Conservation (phyloP, 2,329 filamentous ascomycete genomes). For the Cladosporium halotolerans region DNA sequence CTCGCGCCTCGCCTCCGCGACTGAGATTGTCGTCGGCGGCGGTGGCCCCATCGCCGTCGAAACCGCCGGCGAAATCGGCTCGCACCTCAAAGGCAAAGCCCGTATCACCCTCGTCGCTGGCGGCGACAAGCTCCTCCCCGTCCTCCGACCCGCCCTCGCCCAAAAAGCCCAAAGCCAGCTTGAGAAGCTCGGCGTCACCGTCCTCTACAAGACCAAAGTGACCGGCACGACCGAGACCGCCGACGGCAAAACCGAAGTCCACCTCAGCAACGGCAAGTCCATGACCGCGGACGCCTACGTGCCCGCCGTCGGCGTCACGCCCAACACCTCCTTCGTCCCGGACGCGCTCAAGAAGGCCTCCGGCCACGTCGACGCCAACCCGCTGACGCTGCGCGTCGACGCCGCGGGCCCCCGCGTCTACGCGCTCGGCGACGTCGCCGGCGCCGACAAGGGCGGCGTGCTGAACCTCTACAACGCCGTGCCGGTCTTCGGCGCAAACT, state of each 20-base stretch:
- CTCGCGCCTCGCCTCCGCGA: conserved; percentile 28
- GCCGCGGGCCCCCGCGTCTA: conserved; percentile 42
- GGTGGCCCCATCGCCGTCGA: conserved; percentile 35
- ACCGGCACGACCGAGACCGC: conserved; percentile 23
- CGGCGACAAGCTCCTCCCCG: conserved; percentile 34
- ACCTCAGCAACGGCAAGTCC: conserved; percentile 41
- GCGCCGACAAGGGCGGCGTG: conserved; percentile 37
- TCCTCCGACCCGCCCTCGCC: conserved; percentile 35
- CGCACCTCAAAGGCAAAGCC: conserved; percentile 32
- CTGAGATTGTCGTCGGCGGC: conserved; percentile 31
- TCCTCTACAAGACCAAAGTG: conserved; percentile 26
- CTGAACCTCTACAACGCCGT: conserved; percentile 36
- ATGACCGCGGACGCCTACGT: conserved; percentile 49
- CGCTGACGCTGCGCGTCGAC: conserved; percentile 40
- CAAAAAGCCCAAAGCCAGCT: conserved; percentile 42
- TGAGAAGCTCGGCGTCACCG: conserved; percentile 39
- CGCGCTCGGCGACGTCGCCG: conserved; percentile 42
- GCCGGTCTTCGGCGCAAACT: conserved; percentile 38
- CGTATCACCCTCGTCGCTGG: conserved; percentile 43
- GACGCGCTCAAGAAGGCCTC: conserved; percentile 35
- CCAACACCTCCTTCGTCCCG: conserved; percentile 50
- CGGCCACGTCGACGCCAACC: conserved; percentile 46
- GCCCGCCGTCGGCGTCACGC: conserved; percentile 45
- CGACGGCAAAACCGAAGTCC: conserved; percentile 37
- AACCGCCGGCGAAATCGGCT: conserved; percentile 33